phyloP scores from a whole-genome alignment of 805 yeast species.

The Ogataea nakhonphanomensis region DNA sequence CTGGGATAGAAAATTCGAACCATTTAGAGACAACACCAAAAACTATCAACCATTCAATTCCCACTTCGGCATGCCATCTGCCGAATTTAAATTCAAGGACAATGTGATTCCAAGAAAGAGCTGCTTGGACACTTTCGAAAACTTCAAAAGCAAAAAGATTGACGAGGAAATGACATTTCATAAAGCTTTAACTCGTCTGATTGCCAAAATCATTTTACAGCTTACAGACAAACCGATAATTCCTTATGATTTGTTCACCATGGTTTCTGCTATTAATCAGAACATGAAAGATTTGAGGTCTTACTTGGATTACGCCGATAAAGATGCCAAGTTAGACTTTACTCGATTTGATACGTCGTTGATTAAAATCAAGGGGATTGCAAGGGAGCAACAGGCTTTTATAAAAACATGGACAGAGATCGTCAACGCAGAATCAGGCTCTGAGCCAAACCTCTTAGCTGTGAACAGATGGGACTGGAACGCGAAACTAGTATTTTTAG shows the following conservation, averaged over 20 bases:
- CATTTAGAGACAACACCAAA: constrained; percentile 38
- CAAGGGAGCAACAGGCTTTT: constrained; percentile 53
- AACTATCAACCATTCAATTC: constrained; percentile 69
- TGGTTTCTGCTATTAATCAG: constrained; percentile 42
- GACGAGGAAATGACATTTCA: constrained; percentile 60
- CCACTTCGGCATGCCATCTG: constrained; percentile 63
- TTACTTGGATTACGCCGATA: constrained; percentile 28
- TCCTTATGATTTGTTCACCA: constrained; percentile 57
- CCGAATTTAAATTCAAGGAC: constrained; percentile 50
- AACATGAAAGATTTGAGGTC: constrained; percentile 46
- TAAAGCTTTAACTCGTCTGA: constrained; percentile 49
- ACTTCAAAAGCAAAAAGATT: constrained; percentile 43
- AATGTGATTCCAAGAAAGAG: constrained; percentile 45
- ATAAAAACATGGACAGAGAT: constrained; percentile 59
- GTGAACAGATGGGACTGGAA: constrained; percentile 81
- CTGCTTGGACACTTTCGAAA: constrained; percentile 62
- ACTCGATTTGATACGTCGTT: constrained; percentile 28
- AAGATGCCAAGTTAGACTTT: constrained; percentile 22
- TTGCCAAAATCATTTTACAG: constrained; percentile 51
- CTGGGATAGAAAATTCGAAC: constrained; percentile 21
- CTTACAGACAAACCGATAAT: constrained; percentile 74
- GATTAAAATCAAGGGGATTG: constrained; percentile 40
- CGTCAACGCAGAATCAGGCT: constrained; percentile 48
- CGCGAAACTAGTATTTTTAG: constrained; percentile 54
- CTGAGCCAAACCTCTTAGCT: constrained; percentile 71